Conservation (phyloP, 2,329 filamentous ascomycete genomes). For the Fusarium redolens region DNA sequence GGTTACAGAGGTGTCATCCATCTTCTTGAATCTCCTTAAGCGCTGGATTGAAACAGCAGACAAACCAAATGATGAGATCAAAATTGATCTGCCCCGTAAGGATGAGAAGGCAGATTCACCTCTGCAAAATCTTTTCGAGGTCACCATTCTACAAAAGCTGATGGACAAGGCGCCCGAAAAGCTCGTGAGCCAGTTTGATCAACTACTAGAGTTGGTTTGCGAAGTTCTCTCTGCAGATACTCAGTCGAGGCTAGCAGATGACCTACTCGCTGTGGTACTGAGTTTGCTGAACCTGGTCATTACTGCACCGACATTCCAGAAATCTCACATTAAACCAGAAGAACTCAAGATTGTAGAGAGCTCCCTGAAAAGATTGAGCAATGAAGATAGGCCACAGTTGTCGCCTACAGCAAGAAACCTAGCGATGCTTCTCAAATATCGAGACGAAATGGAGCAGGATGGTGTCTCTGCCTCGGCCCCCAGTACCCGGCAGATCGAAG, state of each 20-base stretch:
- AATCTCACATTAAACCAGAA: conserved; percentile 56
- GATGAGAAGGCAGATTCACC: conserved; percentile 52
- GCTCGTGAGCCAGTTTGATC: conserved; percentile 71
- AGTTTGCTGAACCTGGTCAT: conserved; percentile 72
- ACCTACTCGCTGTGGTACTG: conserved; percentile 64
- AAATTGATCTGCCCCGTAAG: conserved; percentile 47
- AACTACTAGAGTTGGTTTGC: conserved; percentile 72
- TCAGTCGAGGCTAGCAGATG: conserved; percentile 56
- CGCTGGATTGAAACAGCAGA: conserved; percentile 62
- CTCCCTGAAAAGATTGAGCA: conserved; percentile 59
- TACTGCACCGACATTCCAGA: conserved; percentile 67
- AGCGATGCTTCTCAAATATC: conserved; percentile 65
- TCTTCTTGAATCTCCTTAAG: conserved; percentile 70
- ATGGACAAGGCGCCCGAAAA: conserved; percentile 72
- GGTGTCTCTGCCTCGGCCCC: conserved; percentile 52
- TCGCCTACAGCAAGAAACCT: conserved; percentile 68
- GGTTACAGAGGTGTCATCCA: conserved; percentile 66
- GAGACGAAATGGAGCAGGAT: conserved; percentile 63
- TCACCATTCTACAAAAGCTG: conserved; percentile 73
- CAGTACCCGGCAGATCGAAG: conserved; percentile 64
- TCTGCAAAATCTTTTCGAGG: conserved; percentile 63
- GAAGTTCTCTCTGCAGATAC: conserved; percentile 66
- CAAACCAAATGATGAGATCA: conserved; percentile 43
- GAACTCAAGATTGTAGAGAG: conserved; percentile 60
- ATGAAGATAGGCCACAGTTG: conserved; percentile 53